These are phyloP conservation scores for Neofusicoccum parvum DNA, from an alignment of 2,329 filamentous ascomycete species.

Conservation along the genomic window DNA sequence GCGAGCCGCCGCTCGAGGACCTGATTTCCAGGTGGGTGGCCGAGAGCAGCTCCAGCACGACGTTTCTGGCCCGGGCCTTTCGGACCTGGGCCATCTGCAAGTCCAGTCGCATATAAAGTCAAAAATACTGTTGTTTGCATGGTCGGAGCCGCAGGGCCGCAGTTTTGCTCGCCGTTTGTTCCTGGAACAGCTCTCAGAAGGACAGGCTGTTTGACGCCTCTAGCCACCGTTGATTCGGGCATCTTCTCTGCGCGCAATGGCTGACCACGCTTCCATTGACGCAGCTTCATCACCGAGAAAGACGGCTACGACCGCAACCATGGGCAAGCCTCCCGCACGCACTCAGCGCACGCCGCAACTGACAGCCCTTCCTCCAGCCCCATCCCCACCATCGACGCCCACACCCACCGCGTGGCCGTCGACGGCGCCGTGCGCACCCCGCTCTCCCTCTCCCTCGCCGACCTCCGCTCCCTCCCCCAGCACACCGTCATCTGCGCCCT, in stretches of 20 bases:
- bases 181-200: no score
- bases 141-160: background rate
- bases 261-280: background rate
- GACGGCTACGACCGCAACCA: conserved; percentile 62
- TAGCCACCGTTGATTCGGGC: background rate
- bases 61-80: background rate
- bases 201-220: no score
- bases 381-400: conserved; percentile 51
- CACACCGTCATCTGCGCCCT: conserved; percentile 59
- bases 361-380: conserved; percentile 29
- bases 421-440: conserved; percentile 51
- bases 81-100: background rate
- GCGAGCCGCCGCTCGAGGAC: conserved; percentile 49
- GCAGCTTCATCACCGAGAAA: conserved; percentile 51
- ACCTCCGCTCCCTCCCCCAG: conserved; percentile 54
- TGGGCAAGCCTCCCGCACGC: conserved; percentile 32
- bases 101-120: background rate
- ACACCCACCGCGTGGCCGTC: conserved; percentile 48
- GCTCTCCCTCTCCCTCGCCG: conserved; percentile 49
- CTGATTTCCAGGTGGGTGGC: conserved; percentile 45
- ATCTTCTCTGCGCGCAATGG: background rate
- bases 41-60: background rate
- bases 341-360: background rate
- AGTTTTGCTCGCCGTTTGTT: no score
- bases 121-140: background rate